Evolutionary conservation across 2,329 filamentous ascomycete species (phyloP), one percentile per base, ranked within the genome.

Genomic region (Trichoderma breve): DNA sequence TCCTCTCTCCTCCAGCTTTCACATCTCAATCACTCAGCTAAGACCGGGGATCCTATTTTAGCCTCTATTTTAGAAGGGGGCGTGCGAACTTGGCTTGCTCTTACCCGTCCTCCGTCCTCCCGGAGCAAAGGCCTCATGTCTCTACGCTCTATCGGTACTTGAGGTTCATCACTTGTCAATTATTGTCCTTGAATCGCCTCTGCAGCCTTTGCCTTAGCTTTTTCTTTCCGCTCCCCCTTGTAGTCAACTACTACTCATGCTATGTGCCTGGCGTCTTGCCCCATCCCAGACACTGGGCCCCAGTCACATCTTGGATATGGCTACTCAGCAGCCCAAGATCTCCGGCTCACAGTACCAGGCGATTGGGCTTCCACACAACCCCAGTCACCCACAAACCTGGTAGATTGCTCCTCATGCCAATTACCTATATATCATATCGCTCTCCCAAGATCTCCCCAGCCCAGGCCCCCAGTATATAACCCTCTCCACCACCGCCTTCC

Each of bases 341-440:
- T 79, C 75, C 74, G 75, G 75, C 73, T 36, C 57, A 11, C 28
- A 53, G n/a, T 70, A 53, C 78, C 78, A 73, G 73, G 76, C 78
- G 78, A 79, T 80, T 80, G 78, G 78, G 77, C 79, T 72, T 72
- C 70, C 74, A 73, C 74, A 73, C 77, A 64, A 55, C 77, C 78
- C 78, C 73, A 77, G 76, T 75, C 73, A 76, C 76, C 78, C 74
- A 75, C 74, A 69, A 71, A 66, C 74, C 73, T 74, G 58, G 70
- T 68, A 70, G 26, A 70, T 70, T 70, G 66, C 55, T 47, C 24
- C n/a, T 21, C 51, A 39, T 57, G 24, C 63, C 47, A 66, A 57
- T 28, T 61, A 51, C 18, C 18, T 51, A 39, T 53, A 53, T 36
- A 57, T 70, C 55, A 62, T 65, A 39, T 26, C 67, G 53, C 53